These are phyloP conservation scores for Phytophthora boehmeriae DNA, from an alignment of 352 stramenopile genomes.

Conservation along the genomic window DNA sequence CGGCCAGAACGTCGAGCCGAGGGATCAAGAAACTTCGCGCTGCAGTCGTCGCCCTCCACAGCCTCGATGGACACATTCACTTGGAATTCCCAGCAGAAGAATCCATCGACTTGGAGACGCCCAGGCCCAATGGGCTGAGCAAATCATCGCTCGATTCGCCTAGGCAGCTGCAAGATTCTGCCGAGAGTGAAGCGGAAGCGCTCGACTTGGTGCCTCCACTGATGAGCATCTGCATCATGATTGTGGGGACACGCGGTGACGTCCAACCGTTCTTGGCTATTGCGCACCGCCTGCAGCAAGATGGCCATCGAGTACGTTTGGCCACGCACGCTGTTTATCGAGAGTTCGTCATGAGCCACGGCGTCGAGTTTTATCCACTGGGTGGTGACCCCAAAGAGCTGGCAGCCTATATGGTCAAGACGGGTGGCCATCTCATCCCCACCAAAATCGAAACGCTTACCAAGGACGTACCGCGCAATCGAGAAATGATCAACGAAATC, in stretches of 20 bases:
- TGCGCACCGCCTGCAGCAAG: slow-evolving; percentile 69
- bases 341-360: slow-evolving; percentile 66
- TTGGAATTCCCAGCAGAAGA: slow-evolving; percentile 45
- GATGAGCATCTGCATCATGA: slow-evolving; percentile 85
- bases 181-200: not conserved
- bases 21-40: slow-evolving; percentile 10
- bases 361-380: slow-evolving; percentile 74
- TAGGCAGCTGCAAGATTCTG: not conserved
- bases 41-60: slow-evolving; percentile 21
- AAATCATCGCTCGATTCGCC: not conserved
- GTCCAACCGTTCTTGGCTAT: slow-evolving; percentile 84
- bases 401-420: slow-evolving; percentile 91
- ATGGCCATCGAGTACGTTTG: slow-evolving; percentile 90
- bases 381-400: slow-evolving; percentile 69
- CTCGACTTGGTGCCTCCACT: slow-evolving; percentile 15
- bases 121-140: not conserved
- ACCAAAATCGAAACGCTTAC: slow-evolving; percentile 59
- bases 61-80: slow-evolving; percentile 44
- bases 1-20: not conserved
- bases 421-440: slow-evolving; percentile 66
- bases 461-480: slow-evolving; percentile 73
- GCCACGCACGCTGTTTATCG: slow-evolving; percentile 89
- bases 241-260: slow-evolving; percentile 82
- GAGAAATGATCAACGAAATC: slow-evolving; percentile 90
- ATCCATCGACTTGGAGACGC: slow-evolving; percentile 23